A percentile compares a stretch with the other conserved stretches of the same genome.
phyloP scores from a whole-genome alignment of 192 early-diverging fungal genomes.

The Coemansia sp. region DNA sequence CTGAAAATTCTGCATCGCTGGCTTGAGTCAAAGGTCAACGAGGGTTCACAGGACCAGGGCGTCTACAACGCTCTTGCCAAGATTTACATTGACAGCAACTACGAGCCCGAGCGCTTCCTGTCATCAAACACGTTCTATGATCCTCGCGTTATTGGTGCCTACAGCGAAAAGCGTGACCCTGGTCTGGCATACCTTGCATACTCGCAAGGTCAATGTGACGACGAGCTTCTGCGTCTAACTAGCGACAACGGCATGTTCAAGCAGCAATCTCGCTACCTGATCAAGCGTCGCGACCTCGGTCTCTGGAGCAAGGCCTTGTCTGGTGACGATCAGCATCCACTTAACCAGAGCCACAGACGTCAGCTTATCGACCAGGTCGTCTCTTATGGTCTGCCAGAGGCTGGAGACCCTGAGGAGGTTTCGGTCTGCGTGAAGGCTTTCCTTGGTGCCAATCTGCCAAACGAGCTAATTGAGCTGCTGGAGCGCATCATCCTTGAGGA shows the following conservation, averaged over 20 bases:
- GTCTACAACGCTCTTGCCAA: constrained; percentile 97
- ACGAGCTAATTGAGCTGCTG: constrained; percentile 95
- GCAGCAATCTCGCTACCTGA: constrained; percentile 96
- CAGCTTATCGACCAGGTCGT: constrained; percentile 93
- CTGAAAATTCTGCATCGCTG: constrained; percentile 94
- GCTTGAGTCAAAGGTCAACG: constrained; percentile 86
- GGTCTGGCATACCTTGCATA: constrained; percentile 94
- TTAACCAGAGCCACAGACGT: constrained; percentile 67
- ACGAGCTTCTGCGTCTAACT: constrained; percentile 91
- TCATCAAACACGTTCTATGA: constrained; percentile 75
- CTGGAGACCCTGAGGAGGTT: constrained; percentile 95
- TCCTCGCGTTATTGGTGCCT: constrained; percentile 89
- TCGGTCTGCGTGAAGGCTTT: constrained; percentile 98
- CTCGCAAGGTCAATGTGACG: constrained; percentile 91
- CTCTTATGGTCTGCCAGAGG: constrained; percentile 88
- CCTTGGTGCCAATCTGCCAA: constrained; percentile 92
- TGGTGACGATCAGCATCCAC: constrained; percentile 65
- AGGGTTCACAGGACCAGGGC: constrained; percentile 84
- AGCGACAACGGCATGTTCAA: constrained; percentile 99
- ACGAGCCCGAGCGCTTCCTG: constrained; percentile 95
- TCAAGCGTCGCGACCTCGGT: constrained; percentile 77
- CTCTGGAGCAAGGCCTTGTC: constrained; percentile 84
- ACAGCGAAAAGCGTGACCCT: constrained; percentile 99
- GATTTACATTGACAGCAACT: constrained; percentile 99
- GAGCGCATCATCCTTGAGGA: constrained; percentile 95